Evolutionary conservation across 2,329 filamentous ascomycete species (phyloP), one percentile per base, ranked within the genome.

Genomic region (Bisporella sp.): DNA sequence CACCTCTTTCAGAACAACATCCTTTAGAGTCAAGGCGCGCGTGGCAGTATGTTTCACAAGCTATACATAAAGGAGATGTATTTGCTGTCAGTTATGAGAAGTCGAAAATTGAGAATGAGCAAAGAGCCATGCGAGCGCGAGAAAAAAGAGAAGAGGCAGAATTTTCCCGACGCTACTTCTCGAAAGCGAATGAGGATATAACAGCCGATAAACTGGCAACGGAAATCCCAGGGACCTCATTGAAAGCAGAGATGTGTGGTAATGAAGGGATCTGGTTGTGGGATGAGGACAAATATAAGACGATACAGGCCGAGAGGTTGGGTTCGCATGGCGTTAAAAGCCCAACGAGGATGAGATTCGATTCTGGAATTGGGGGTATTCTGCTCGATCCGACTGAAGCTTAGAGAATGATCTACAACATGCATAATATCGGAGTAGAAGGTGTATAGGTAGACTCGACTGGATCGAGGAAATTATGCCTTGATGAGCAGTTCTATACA

Each of bases 81-180:
- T 88, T 95, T 57, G 73, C 78, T 4, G 88, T 90, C 0, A 82
- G 82, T 2, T 64, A 72, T 21, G 88, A 95, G 66, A 97, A 97
- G 74, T 78, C 79, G 52, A 88, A 89, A 68, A 95, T 97, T 57
- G 92, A 97, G 69, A 88, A 89, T 59, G 84, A 86, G 33, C 92
- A 97, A 73, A 82, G 90, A 13, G 87, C 78, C 67, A 76, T 81
- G 72, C 81, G 91, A 54, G 82, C 80, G 66, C 74, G 79, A 60
- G 91, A 96, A 67, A 82, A 81, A 62, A 75, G 77, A 5, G 86
- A 89, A 59, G 83, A 84, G 30, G 77, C 76, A 41, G 74, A 82
- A 41, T 97, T 92, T 89, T 78, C 89, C 60, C 78, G 90, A 41
- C 78, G 85, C 50, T 97, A 93, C 71, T 99, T 97, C 71, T 81